These are phyloP conservation scores for Plasmodium sp. DNA, from an alignment of 169 alveolate species.

Conservation along the genomic window DNA sequence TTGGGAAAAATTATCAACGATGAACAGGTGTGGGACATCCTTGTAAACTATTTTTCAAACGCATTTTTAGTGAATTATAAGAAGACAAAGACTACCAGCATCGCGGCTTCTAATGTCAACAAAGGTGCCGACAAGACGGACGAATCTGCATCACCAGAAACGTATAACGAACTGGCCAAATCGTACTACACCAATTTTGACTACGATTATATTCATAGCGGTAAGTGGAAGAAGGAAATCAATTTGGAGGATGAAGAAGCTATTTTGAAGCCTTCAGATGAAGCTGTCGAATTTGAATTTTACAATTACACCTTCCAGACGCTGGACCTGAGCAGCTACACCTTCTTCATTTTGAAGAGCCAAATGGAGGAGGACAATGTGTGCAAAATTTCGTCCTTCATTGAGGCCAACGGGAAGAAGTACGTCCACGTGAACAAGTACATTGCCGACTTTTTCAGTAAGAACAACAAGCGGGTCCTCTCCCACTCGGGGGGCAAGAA, in stretches of 20 bases:
- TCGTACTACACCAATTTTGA: constrained; percentile 26
- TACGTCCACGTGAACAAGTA: constrained; percentile 43
- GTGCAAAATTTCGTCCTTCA: constrained; percentile 50
- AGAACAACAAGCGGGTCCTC: constrained; percentile 39
- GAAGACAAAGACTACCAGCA: neutral
- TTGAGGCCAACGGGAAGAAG: constrained; percentile 62
- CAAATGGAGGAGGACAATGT: constrained; percentile 53
- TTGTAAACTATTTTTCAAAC: constrained; percentile 38
- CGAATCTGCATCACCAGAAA: neutral
- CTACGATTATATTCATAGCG: constrained; percentile 64
- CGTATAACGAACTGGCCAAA: constrained; percentile 15
- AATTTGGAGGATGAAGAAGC: constrained; percentile 47
- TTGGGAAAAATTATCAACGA: constrained; percentile 59
- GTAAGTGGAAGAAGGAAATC: constrained; percentile 59
- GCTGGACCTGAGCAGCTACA: constrained; percentile 32
- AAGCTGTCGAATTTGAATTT: constrained; percentile 55
- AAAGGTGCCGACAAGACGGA: neutral
- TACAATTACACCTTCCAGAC: constrained; percentile 67
- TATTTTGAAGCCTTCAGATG: constrained; percentile 62
- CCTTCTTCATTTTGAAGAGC: constrained; percentile 45
- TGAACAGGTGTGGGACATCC: constrained; percentile 59
- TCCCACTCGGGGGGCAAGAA: constrained; percentile 1
- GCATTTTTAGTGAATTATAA: constrained; percentile 43
- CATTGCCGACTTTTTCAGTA: constrained; percentile 45
- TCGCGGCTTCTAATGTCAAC: neutral